A percentile compares a stretch with the other conserved stretches of the same genome.
Evolutionary conservation across 2,329 filamentous ascomycete genomes (phyloP).

Genomic region (Trichoderma sp.): DNA sequence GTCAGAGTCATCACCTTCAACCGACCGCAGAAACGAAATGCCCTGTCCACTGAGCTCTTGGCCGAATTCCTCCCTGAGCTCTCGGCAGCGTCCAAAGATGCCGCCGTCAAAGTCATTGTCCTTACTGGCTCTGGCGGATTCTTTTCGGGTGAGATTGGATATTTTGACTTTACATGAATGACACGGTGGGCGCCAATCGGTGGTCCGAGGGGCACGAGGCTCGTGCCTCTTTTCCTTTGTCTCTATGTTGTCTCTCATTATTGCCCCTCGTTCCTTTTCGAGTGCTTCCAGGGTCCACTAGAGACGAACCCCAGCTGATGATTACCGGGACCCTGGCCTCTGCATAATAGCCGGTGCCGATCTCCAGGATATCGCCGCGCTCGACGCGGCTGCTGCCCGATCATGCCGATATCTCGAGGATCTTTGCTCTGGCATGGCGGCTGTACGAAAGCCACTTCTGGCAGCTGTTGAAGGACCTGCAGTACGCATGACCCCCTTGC

Average conservation of each 20-base stretch:
- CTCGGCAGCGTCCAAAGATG: slow-evolving; percentile 23
- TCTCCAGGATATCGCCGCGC: slow-evolving; percentile 35
- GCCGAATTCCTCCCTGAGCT: slow-evolving; percentile 38
- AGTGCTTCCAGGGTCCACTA: neutral
- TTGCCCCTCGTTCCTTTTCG: neutral
- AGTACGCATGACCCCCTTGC: slow-evolving; percentile 34
- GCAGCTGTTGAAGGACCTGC: slow-evolving; percentile 50
- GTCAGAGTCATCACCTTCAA: slow-evolving; percentile 51
- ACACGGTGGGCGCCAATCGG: neutral
- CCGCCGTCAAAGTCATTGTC: slow-evolving; percentile 35
- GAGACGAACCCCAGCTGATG: slow-evolving; percentile 16
- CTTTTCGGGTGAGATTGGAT: slow-evolving; percentile 25
- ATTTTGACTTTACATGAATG: neutral
- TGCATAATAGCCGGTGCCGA: slow-evolving; percentile 34
- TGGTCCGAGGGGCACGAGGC: neutral
- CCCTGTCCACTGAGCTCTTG: slow-evolving; percentile 52
- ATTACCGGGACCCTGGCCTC: neutral
- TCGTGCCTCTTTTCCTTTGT: neutral
- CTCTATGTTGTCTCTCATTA: neutral
- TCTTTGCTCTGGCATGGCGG: slow-evolving; percentile 36
- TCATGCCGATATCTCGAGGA: slow-evolving; percentile 39
- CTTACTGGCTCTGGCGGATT: slow-evolving; percentile 35
- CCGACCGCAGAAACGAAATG: slow-evolving; percentile 56
- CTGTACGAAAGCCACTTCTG: slow-evolving; percentile 44
- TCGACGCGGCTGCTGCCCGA: slow-evolving; percentile 34